Evolutionary conservation across 228 moss, liverwort and hornwort genomes (phyloP).

Genomic region (Sphagnum fallax): DNA sequence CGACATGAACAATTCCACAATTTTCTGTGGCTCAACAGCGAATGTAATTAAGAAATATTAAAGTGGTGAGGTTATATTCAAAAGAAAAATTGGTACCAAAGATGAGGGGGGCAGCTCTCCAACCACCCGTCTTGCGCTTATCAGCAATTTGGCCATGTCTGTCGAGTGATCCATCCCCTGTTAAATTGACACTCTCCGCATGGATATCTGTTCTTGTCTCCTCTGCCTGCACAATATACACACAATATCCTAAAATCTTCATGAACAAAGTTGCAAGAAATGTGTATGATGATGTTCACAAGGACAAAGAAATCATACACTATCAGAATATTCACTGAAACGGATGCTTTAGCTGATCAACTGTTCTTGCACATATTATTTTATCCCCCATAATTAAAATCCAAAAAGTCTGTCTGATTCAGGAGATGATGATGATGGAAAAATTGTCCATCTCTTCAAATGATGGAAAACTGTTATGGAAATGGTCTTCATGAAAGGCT

Average conservation of each 20-base stretch:
- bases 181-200: conserved; percentile 22
- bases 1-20: too few species aligned
- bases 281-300: neutral
- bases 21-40: too few species aligned
- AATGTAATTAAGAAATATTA: too few species aligned
- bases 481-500: neutral
- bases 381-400: neutral
- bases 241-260: neutral
- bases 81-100: conserved; percentile 32
- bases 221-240: conserved; percentile 12
- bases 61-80: too few species aligned
- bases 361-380: neutral
- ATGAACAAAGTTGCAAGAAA: neutral
- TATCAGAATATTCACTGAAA: neutral
- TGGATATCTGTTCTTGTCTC: conserved; percentile 11
- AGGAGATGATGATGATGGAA: too few species aligned
- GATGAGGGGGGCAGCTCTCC: conserved; percentile 73
- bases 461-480: too few species aligned
- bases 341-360: neutral
- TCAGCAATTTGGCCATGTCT: conserved; percentile 62
- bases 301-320: too few species aligned
- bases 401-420: too few species aligned
- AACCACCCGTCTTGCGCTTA: conserved; percentile 68
- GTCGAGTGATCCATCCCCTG: conserved; percentile 61
- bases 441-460: too few species aligned